phyloP scores from a whole-genome alignment of 495 filamentous ascomycete genomes.

The Podospora tetraspora region DNA sequence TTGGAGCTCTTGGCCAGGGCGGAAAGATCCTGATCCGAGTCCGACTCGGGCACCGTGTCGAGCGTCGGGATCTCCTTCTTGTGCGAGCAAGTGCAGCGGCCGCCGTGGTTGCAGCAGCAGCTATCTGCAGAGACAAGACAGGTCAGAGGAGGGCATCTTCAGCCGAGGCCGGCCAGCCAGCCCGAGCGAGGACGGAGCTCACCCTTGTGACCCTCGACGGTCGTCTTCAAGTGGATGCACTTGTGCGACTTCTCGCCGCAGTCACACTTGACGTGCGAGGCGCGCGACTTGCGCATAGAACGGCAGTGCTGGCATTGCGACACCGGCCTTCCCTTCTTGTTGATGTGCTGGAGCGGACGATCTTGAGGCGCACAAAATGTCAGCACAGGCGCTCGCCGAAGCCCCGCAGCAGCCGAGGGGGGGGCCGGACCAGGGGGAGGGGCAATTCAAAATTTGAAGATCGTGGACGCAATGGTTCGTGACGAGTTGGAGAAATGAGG shows the following conservation, averaged over 20 bases:
- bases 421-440: background rate
- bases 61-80: constrained; percentile 78
- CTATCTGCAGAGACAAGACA: constrained; percentile 55
- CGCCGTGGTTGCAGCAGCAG: constrained; percentile 87
- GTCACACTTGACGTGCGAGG: constrained; percentile 93
- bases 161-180: constrained; percentile 32
- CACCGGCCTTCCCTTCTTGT: constrained; percentile 96
- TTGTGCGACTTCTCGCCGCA: constrained; percentile 87
- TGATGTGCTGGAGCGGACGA: constrained; percentile 89
- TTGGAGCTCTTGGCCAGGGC: constrained; percentile 44
- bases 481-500: background rate
- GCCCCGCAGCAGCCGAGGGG: constrained; percentile 8
- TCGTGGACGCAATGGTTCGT: too few relatives aligned
- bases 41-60: constrained; percentile 66
- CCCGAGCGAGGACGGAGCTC: constrained; percentile 32
- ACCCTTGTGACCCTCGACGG: constrained; percentile 52
- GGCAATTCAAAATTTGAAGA: background rate
- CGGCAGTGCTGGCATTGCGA: constrained; percentile 98
- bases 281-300: constrained; percentile 91
- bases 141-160: constrained; percentile 39
- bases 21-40: constrained; percentile 46
- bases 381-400: constrained; percentile 15
- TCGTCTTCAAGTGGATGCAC: constrained; percentile 56
- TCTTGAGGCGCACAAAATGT: constrained; percentile 50
- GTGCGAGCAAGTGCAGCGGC: constrained; percentile 83